A percentile compares a stretch with the other conserved stretches of the same genome.
These are phyloP conservation scores for Tetracentron sinense DNA, from an alignment of 164 flowering plant genomes.

Conservation along the genomic window DNA sequence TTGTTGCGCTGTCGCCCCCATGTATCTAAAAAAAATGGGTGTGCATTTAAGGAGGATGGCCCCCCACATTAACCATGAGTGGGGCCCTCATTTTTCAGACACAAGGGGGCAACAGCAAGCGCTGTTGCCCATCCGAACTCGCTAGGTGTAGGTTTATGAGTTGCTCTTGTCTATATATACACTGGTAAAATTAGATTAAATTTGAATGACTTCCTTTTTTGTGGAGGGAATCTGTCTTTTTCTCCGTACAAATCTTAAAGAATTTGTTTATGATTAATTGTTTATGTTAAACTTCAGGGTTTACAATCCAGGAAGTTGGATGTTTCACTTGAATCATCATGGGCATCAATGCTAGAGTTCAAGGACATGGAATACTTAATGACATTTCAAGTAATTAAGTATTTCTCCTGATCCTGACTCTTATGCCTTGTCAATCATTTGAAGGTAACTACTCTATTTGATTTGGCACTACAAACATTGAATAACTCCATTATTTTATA, in stretches of 20 bases:
- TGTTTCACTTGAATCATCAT: constrained; percentile 57
- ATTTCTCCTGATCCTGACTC: constrained; percentile 70
- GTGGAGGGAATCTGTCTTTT: background rate
- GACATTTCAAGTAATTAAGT: constrained; percentile 68
- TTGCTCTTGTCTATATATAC: no score
- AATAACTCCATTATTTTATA: background rate
- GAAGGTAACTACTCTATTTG: constrained; percentile 49
- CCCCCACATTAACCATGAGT: no score
- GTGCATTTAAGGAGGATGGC: no score
- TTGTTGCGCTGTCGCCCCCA: no score
- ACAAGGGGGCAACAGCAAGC: no score
- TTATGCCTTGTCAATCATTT: constrained; percentile 33
- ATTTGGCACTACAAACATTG: background rate
- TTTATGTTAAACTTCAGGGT: constrained; percentile 45
- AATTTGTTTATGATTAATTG: background rate
- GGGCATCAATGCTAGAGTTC: constrained; percentile 76
- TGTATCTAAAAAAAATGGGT: no score
- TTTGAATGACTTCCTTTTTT: no score
- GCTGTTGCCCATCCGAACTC: no score
- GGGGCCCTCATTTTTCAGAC: no score
- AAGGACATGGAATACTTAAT: constrained; percentile 67
- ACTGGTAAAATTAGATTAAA: no score
- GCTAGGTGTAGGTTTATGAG: no score
- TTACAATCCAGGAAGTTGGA: constrained; percentile 60
- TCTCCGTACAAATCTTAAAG: background rate